Evolutionary conservation across 768 basidiomycete species (phyloP).

Genomic region (Hericium coralloides): DNA sequence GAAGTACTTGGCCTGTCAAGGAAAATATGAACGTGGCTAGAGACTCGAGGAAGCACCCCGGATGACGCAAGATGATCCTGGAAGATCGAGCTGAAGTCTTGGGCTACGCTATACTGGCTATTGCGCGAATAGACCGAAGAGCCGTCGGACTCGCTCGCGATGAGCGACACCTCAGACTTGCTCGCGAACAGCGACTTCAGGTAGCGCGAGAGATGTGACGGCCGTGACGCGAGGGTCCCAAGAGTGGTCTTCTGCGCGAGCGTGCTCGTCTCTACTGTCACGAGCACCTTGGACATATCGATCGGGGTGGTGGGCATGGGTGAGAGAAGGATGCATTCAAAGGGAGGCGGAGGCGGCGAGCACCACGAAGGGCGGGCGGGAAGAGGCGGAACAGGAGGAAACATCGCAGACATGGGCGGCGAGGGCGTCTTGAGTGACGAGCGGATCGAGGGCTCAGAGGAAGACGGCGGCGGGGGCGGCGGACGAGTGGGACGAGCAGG

Average conservation of each 20-base stretch:
- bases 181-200: conserved; percentile 20
- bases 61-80: conserved; percentile 55
- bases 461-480: conserved; percentile 19
- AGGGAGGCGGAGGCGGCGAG: conserved; percentile 44
- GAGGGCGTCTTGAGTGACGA: conserved; percentile 19
- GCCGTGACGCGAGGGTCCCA: conserved; percentile 56
- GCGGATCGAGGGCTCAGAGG: conserved; percentile 12
- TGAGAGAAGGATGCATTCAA: conserved; percentile 60
- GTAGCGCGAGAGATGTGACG: conserved; percentile 49
- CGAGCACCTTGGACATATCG: conserved; percentile 54
- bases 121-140: conserved; percentile 50
- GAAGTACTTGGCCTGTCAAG: conserved; percentile 73
- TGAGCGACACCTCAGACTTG: conserved; percentile 2
- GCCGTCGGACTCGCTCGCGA: conserved; percentile 27
- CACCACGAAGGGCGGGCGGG: conserved; percentile 32
- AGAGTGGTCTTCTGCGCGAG: conserved; percentile 56
- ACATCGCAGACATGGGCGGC: conserved; percentile 26
- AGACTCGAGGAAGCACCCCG: conserved; percentile 39
- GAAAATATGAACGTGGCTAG: conserved; percentile 55
- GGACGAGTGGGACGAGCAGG: conserved; percentile 26
- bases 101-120: conserved; percentile 31
- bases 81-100: conserved; percentile 40
- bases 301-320: conserved; percentile 35
- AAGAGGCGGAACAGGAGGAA: conserved; percentile 39
- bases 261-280: conserved; percentile 70